Conservation (phyloP, 768 basidiomycete species). For the Kwoniella europaea region DNA sequence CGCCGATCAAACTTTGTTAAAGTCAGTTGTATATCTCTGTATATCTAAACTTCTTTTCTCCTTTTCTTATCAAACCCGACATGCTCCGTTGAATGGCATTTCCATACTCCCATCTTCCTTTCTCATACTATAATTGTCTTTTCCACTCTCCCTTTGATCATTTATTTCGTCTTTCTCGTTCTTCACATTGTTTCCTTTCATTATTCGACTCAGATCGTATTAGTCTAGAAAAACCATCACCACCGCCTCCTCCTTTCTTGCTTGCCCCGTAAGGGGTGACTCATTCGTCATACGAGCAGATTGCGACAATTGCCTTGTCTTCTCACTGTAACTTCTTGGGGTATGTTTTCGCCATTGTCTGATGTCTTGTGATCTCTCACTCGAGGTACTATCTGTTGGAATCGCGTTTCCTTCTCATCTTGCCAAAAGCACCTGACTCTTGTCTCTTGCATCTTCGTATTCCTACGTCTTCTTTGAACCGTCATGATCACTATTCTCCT, state of each 20-base stretch:
- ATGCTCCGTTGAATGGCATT: neutral
- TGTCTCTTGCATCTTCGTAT: neutral
- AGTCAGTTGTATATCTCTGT: neutral
- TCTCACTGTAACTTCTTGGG: neutral
- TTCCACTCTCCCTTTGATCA: slow-evolving; percentile 64
- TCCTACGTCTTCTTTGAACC: slow-evolving; percentile 1
- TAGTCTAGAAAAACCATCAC: neutral
- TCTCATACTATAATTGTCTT: slow-evolving; percentile 2
- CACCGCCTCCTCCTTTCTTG: neutral
- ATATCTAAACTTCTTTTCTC: neutral
- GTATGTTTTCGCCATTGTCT: neutral
- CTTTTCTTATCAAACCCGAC: neutral
- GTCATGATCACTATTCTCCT: slow-evolving; percentile 14
- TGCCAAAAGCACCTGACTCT: slow-evolving; percentile 6
- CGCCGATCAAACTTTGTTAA: slow-evolving; percentile 17
- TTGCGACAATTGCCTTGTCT: neutral
- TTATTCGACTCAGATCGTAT: neutral
- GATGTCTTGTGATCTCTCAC: neutral
- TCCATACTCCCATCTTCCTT: neutral
- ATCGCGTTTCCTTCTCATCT: neutral
- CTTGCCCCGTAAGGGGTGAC: slow-evolving; percentile 4
- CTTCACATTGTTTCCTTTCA: slow-evolving; percentile 74
- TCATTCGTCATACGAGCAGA: neutral
- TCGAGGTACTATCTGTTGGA: neutral
- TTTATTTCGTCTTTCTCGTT: slow-evolving; percentile 75